Evolutionary conservation across 345 rosid species (phyloP), one percentile per base, ranked within the genome.

Genomic region (Eucalyptus globulus): DNA sequence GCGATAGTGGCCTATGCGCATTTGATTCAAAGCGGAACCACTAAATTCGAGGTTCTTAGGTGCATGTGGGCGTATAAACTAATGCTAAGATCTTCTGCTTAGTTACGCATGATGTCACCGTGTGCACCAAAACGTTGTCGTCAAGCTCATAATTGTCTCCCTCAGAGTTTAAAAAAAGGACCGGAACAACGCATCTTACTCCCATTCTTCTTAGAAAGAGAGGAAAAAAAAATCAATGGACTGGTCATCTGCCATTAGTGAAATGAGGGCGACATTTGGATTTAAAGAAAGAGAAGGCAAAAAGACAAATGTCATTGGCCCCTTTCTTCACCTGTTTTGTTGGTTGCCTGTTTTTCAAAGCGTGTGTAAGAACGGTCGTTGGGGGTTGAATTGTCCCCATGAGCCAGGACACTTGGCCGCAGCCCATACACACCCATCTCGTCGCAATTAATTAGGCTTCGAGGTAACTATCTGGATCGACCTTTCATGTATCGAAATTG

Each of bases 391-490:
- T 21, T 21, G 85, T 76, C 47, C 29, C 83, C 29, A 40, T 21
- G 85, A 12, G 47, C 47, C 27, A 40, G 85, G 85, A 37, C 47
- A 76, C 85, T 21, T 40, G 85, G 85, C 47, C 47, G 14, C 85
- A 6, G 29, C 85, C 45, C 14, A 22, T 76, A 22, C 85, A 21
- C 47, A 76, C 47, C 47, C 26, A 76, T 21, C 21, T 19, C 85
- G 26, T 40, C 85, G 29, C 83, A 21, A 37, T 76, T 21, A 40
- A 76, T 76, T 40, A 40, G 29, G 83, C 27, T 37, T 40, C 11
- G 7, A 11, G 81, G 83, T 37, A 22, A 24, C 15, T 0, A 11
- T n/a, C 37, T 0, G 19, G 40, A 37, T 76, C 1, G 47, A 3
- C 47, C 29, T 21, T 6, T 24, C 26, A 26, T 21, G 47, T 11